Percentiles rank a stretch among this genome's conserved stretches.
phyloP scores from a whole-genome alignment of 257 asterid species.

The Solanum verrucosum region DNA sequence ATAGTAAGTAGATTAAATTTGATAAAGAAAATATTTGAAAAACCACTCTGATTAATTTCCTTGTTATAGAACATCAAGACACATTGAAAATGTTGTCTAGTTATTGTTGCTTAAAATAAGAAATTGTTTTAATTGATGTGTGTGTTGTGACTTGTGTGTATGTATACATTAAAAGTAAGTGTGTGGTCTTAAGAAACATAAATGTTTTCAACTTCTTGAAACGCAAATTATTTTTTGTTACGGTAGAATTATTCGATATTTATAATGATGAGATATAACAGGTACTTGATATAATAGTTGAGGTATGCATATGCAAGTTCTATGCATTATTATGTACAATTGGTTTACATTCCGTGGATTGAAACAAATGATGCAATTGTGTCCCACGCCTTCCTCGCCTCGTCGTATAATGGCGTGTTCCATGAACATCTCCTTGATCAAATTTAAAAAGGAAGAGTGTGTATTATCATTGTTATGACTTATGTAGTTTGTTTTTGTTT shows the following conservation, averaged over 20 bases:
- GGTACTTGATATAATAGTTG: background rate
- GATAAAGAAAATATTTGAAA: background rate
- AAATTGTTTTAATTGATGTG: background rate
- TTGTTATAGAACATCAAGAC: background rate
- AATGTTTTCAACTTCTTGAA: background rate
- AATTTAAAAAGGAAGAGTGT: background rate
- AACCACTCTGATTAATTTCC: background rate
- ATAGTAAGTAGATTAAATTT: background rate
- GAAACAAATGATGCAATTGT: no score
- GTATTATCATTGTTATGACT: background rate
- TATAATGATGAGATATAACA: background rate
- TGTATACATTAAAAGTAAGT: background rate
- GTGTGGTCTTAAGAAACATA: background rate
- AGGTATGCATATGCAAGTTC: no score
- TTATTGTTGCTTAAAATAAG: background rate
- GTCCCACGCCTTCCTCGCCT: background rate
- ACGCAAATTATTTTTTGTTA: background rate
- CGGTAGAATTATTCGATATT: background rate
- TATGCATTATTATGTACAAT: no score
- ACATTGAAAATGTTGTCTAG: background rate
- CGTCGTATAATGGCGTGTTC: background rate
- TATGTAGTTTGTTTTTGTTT: background rate
- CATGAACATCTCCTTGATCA: background rate
- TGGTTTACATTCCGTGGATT: no score
- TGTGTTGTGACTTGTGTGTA: background rate